Evolutionary conservation across 1,284 basidiomycete genomes (phyloP).

Genomic region (Rhodotorula sp.): DNA sequence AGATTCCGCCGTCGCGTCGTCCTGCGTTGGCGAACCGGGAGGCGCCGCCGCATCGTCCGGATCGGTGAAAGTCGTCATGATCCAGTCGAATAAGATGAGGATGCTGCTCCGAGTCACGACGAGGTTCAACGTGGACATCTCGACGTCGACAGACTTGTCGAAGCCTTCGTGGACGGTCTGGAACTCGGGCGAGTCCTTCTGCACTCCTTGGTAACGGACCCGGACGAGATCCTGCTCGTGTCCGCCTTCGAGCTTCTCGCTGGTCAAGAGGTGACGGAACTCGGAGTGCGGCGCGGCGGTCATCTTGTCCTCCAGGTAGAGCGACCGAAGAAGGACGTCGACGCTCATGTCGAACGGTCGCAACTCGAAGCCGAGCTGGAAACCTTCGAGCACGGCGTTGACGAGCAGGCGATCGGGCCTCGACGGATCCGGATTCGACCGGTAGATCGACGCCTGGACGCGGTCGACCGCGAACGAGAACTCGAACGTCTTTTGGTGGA

Average conservation of each 20-base stretch:
- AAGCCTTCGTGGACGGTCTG: constrained; percentile 77
- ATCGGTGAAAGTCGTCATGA: constrained; percentile 93
- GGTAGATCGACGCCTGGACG: constrained; percentile 78
- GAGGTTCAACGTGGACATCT: constrained; percentile 89
- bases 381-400: constrained; percentile 75
- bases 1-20: not conserved
- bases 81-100: constrained; percentile 89
- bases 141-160: constrained; percentile 75
- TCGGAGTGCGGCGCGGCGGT: constrained; percentile 58
- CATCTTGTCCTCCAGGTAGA: constrained; percentile 64
- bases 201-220: constrained; percentile 78
- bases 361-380: constrained; percentile 69
- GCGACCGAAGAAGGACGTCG: constrained; percentile 69
- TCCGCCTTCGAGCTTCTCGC: constrained; percentile 53
- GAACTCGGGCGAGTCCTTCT: constrained; percentile 85
- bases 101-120: constrained; percentile 88
- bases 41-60: constrained; percentile 46
- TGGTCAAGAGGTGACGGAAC: constrained; percentile 70
- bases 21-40: constrained; percentile 8
- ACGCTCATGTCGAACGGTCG: constrained; percentile 86
- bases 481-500: constrained; percentile 83
- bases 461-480: constrained; percentile 85
- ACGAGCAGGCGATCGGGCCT: constrained; percentile 71
- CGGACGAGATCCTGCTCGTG: constrained; percentile 67
- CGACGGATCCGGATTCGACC: constrained; percentile 56